Conservation (phyloP, 495 filamentous ascomycete genomes). For the Aspergillus conjunctus region DNA sequence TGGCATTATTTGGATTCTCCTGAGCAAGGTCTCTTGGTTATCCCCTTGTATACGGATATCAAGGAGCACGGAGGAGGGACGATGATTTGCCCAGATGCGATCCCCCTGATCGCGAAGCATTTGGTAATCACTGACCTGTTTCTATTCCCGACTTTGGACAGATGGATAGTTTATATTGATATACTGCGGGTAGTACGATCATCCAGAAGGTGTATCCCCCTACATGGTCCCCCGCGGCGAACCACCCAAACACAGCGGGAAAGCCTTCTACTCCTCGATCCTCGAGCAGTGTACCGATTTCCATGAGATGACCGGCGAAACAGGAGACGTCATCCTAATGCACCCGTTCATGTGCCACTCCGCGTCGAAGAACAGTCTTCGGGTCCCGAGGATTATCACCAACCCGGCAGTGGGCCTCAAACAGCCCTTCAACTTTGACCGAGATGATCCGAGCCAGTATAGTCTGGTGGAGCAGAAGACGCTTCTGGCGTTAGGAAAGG, state of each 20-base stretch:
- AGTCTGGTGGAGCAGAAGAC: constrained; percentile 72
- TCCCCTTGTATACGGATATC: constrained; percentile 70
- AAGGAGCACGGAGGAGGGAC: constrained; percentile 65
- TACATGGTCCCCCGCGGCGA: constrained; percentile 60
- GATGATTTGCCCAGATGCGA: constrained; percentile 61
- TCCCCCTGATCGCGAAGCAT: constrained; percentile 58
- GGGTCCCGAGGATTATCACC: constrained; percentile 67
- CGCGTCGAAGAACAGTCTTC: constrained; percentile 59
- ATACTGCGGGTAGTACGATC: constrained; percentile 42
- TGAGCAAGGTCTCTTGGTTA: constrained; percentile 72
- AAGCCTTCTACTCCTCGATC: constrained; percentile 57
- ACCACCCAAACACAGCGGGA: constrained; percentile 23
- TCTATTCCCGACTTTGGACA: not conserved
- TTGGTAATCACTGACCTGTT: constrained; percentile 42
- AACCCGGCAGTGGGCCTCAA: constrained; percentile 68
- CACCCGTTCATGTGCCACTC: constrained; percentile 77
- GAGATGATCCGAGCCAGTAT: constrained; percentile 57
- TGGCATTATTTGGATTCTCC: constrained; percentile 73
- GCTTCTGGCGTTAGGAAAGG: constrained; percentile 58
- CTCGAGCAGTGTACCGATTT: constrained; percentile 55
- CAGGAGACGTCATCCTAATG: constrained; percentile 69
- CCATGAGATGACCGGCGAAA: constrained; percentile 63
- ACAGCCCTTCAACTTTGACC: constrained; percentile 65
- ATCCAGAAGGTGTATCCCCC: constrained; percentile 70
- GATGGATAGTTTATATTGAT: not conserved